Base-by-base conservation (phyloP, 2,329 filamentous ascomycete genomes). In the Cadophora malorum region DNA sequence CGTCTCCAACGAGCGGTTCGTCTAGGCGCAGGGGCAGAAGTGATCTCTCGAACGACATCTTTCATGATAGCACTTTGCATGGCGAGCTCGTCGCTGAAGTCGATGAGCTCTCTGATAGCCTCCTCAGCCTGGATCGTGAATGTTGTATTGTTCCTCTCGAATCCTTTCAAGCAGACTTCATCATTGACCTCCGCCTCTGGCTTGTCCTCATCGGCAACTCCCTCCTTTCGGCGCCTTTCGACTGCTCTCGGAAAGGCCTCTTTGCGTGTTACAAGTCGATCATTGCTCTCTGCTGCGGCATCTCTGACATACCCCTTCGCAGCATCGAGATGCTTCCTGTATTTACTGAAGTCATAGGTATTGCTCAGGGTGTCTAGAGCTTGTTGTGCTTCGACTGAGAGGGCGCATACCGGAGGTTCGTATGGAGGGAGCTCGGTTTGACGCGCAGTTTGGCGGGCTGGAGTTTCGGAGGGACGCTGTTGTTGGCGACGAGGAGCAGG, bases 41-140 rank as follows among this genome's bases (percentile, higher is more conserved):
- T 58, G 33, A 76, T 70, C n/a, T 70, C 73, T 35, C 67, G 60
- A 74, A 64, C 80, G 77, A 66, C 79, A 78, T 68, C 75, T 68
- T 49, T 71, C 75, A 77, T 72, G 70, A 72, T 74, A 0, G 55
- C 45, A 19, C 73, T 68, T 25, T 75, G 70, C 68, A 75, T 74
- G 16, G 67, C 77, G 16, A 86, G 76, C 67, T 80, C 82, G 9
- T 82, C 79, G 66, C 84, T 80, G 9, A 81, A 81, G 77, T 91
- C 89, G 67, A 91, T 85, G 60, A 87, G 77, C 14, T 82, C 79
- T 19, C 88, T 82, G 74, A 90, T 83, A 56, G 80, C 81, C 74
- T 83, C 80, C 71, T 91, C 89, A 74, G 90, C 81, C 62, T 82
- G 80, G 33, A 78, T 76, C 0, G 87, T 90, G 72, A 86, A 79